These are phyloP conservation scores for Cytospora mali DNA, from an alignment of 2,329 filamentous ascomycete genomes.

Conservation along the genomic window DNA sequence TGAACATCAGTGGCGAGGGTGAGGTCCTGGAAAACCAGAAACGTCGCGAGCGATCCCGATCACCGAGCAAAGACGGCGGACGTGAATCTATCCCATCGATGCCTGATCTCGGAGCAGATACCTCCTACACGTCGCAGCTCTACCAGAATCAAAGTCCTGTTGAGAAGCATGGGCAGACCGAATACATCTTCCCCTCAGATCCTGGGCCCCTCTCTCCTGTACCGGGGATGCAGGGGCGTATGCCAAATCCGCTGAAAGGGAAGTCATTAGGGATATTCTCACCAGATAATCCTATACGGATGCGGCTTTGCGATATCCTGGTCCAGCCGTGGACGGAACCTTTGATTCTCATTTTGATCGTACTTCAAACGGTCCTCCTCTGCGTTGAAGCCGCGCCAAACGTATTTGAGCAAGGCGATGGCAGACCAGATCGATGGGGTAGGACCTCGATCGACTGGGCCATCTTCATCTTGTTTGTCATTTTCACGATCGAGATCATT, in stretches of 20 bases:
- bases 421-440: constrained; percentile 68
- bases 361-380: constrained; percentile 85
- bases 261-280: constrained; percentile 84
- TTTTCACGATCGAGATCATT: constrained; percentile 86
- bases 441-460: constrained; percentile 73
- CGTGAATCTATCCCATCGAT: constrained; percentile 51
- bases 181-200: constrained; percentile 37
- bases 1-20: constrained; percentile 93
- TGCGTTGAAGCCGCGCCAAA: constrained; percentile 77
- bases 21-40: constrained; percentile 77
- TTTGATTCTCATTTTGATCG: constrained; percentile 80
- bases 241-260: constrained; percentile 80
- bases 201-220: constrained; percentile 37
- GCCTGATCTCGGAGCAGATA: constrained; percentile 49
- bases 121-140: constrained; percentile 55
- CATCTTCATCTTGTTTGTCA: constrained; percentile 78
- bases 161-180: constrained; percentile 48
- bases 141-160: constrained; percentile 41
- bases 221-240: constrained; percentile 36
- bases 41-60: constrained; percentile 62
- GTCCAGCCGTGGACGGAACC: constrained; percentile 88
- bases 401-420: constrained; percentile 66
- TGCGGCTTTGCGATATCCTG: constrained; percentile 77
- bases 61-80: constrained; percentile 54
- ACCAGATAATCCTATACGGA: constrained; percentile 73